Evolutionary conservation across 2,329 filamentous ascomycete species (phyloP).

Genomic region (Fonsecaea erecta): DNA sequence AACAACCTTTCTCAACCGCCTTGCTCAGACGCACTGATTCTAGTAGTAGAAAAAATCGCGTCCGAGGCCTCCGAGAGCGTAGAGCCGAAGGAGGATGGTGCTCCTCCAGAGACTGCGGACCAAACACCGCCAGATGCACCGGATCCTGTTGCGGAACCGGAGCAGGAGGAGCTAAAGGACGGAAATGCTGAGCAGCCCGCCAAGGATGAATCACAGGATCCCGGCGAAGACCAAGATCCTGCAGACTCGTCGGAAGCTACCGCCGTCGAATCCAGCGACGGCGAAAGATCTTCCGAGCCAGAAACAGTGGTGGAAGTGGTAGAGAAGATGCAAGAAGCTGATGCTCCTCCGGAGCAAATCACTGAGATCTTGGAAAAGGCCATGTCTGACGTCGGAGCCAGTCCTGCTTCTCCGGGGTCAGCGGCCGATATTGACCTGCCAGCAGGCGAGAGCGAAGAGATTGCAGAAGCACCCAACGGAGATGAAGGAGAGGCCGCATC

Average conservation of each 20-base stretch:
- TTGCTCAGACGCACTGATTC: not conserved
- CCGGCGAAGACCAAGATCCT: constrained; percentile 4
- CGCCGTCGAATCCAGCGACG: constrained; percentile 9
- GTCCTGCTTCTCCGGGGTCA: constrained; percentile 33
- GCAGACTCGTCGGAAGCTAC: constrained; percentile 12
- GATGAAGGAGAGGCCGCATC: not conserved
- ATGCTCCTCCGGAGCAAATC: constrained; percentile 29
- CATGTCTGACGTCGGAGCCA: constrained; percentile 36
- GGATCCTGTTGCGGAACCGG: not conserved
- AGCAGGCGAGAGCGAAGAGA: not conserved
- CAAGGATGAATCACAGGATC: not conserved
- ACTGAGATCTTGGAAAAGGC: constrained; percentile 33
- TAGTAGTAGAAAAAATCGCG: too few species aligned
- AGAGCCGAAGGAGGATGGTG: constrained; percentile 34
- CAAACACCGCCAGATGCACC: constrained; percentile 14
- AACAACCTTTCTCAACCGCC: not conserved
- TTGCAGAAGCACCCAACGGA: constrained; percentile 4
- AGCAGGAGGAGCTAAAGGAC: constrained; percentile 7
- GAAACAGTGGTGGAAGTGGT: constrained; percentile 32
- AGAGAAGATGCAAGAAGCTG: constrained; percentile 32
- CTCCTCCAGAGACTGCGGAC: constrained; percentile 35
- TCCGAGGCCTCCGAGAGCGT: constrained; percentile 22
- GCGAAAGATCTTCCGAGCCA: constrained; percentile 24
- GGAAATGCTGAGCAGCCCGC: constrained; percentile 1
- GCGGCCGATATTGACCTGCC: constrained; percentile 17